A percentile compares a stretch with the other conserved stretches of the same genome.
Evolutionary conservation across 1,284 basidiomycete genomes (phyloP).

Genomic region (Caloboletus inedulis): DNA sequence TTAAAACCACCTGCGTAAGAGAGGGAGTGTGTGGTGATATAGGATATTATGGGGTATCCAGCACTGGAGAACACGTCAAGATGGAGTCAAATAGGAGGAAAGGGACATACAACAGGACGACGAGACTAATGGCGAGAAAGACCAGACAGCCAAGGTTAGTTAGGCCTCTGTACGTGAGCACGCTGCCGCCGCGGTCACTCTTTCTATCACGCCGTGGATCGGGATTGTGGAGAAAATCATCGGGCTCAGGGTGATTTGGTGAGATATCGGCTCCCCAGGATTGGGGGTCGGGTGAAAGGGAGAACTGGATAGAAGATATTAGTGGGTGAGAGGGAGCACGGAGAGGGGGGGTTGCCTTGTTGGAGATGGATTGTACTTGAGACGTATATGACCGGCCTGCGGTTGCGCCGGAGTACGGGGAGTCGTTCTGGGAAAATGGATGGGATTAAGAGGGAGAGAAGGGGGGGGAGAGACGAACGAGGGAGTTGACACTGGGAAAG

Average conservation of each 20-base stretch:
- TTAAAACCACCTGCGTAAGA: constrained; percentile 69
- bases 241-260: constrained; percentile 54
- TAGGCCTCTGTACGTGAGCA: constrained; percentile 72
- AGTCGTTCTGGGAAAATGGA: constrained; percentile 39
- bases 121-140: constrained; percentile 56
- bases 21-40: constrained; percentile 50
- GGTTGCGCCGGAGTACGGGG: constrained; percentile 40
- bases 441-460: background rate
- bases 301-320: constrained; percentile 46
- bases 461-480: constrained; percentile 34
- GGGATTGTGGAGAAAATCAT: constrained; percentile 73
- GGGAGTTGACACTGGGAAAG: constrained; percentile 39
- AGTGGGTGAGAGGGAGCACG: background rate
- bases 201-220: constrained; percentile 69
- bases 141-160: constrained; percentile 76
- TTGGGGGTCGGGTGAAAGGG: constrained; percentile 66
- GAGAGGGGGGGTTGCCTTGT: constrained; percentile 39
- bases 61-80: constrained; percentile 43
- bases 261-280: constrained; percentile 67
- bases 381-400: constrained; percentile 23
- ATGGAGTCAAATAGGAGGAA: background rate
- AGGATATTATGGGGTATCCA: constrained; percentile 78
- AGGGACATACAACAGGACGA: constrained; percentile 68
- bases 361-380: constrained; percentile 40
- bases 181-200: constrained; percentile 54